Base-by-base conservation (phyloP, 176 grass and related monocot genomes). In the Lolium rigidum region DNA sequence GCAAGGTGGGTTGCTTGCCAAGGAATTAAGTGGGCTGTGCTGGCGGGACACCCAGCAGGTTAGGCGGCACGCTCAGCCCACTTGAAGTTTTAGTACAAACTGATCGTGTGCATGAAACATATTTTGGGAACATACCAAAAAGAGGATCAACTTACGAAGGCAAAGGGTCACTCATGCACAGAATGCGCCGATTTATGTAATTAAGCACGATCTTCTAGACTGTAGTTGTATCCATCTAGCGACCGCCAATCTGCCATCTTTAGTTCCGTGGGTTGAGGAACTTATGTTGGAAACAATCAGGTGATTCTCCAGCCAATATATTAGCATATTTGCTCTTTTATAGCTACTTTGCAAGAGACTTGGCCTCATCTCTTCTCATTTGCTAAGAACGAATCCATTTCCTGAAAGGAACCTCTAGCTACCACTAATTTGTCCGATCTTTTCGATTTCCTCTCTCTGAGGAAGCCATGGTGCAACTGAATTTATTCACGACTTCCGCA, bases 181-280 rank as follows among this genome's bases (percentile, higher is more conserved):
- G 5, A 43, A 28, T 28, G 26, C 26, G 26, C 26, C 26, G 26
- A 35, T 35, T 35, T 35, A 35, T 35, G 31, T 35, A 35, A 43
- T 4, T 43, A 76, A 49, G 74, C 81, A 79, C 43, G 20, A 79
- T 73, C 69, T 44, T 44, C 5, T 25, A 55, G 52, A 55, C 52
- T 35, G 5, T 18, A 65, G 56, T 10, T 80, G 21, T 67, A 56
- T 55, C 25, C 67, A 73, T 70, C 13, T 46, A n/a, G 11, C 77
- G 14, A 39, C 80, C 12, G n/a, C 65, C 54, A 26, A 35, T n/a
- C 41, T 3, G 41, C 46, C 46, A 47, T 9, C 20, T 67, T 22
- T 14, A 8, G 41, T 80, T 84, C 22, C 4, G 18, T 60, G 20
- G 24, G 60, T 59, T 70, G 20, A 68, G 2, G 37, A 81, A 61